Evolutionary conservation across 148 eudicot species (phyloP).

Genomic region (Camellia sinensis): DNA sequence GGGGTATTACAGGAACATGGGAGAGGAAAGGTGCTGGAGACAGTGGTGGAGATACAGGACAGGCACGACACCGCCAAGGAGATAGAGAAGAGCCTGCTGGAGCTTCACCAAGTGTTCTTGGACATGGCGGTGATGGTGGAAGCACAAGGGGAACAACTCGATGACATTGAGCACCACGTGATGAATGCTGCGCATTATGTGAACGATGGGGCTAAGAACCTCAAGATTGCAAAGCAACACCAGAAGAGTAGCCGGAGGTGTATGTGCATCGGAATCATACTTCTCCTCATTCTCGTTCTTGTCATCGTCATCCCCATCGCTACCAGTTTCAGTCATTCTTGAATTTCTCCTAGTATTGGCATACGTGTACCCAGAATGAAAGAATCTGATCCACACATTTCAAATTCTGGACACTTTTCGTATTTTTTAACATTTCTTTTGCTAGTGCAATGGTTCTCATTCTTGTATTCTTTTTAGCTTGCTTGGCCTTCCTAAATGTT

Average conservation of each 20-base stretch:
- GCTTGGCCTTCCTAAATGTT: too few relatives aligned
- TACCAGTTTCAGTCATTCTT: conserved; percentile 58
- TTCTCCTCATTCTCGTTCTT: conserved; percentile 53
- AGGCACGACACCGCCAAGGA: conserved; percentile 81
- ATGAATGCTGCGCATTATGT: conserved; percentile 72
- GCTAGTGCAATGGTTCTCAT: not conserved
- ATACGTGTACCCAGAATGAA: too few relatives aligned
- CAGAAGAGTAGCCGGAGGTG: conserved; percentile 77
- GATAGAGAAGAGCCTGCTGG: conserved; percentile 73
- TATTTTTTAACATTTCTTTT: too few relatives aligned
- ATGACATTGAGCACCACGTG: conserved; percentile 89
- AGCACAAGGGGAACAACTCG: conserved; percentile 89
- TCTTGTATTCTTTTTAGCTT: not conserved
- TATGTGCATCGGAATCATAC: conserved; percentile 63
- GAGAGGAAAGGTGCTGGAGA: conserved; percentile 81
- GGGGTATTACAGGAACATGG: conserved; percentile 63
- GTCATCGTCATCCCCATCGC: conserved; percentile 59
- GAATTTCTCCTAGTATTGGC: conserved; percentile 7
- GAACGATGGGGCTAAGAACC: conserved; percentile 52
- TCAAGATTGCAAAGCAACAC: conserved; percentile 68
- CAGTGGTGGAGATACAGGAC: conserved; percentile 90
- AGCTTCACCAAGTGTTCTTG: conserved; percentile 86
- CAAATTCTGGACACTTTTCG: too few relatives aligned
- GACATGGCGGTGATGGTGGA: conserved; percentile 99
- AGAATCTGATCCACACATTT: too few relatives aligned